Base-by-base conservation (phyloP, 768 basidiomycete genomes). In the Gloeopeniophorella convolvens region DNA sequence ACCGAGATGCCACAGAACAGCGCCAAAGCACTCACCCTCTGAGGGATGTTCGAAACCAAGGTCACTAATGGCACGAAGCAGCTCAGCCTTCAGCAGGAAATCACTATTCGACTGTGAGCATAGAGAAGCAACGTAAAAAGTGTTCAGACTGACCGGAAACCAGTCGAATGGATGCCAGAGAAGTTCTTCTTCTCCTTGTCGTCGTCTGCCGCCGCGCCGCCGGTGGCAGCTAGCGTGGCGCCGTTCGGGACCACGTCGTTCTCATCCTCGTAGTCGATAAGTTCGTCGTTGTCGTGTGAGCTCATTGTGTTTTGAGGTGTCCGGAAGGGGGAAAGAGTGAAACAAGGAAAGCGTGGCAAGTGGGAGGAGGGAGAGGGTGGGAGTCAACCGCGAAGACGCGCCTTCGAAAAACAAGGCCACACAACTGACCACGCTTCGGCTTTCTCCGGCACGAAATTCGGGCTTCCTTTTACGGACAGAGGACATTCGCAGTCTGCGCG, bases 11-110 rank as follows among this genome's bases (percentile, higher is more conserved):
- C 37, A 20, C 32, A n/a, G 18, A 11, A 33, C 21, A 24, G 7
- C 5, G 42, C 7, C 5, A 42, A 5, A 23, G 8, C 46, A 53
- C 72, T 49, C 60, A 96, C 96, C 96, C 79, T 99, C 96, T 43
- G 95, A 98, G 47, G 96, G 96, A 72, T 99, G 96, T 70, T 99
- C 96, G 64, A 99, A 99, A 67, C 96, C 96, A n/a, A 99, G 75
- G 64, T 99, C 96, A 69, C 90, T 93, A 67, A 99, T 99, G 42
- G 96, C 94, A 51, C 96, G 86, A 61, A 98, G 78, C 54, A 99
- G 69, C 66, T 98, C 96, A 32, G 96, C 91, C 72, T 98, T 99
- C 69, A 98, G 74, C 66, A 99, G 74, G 76, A 99, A 99, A 68
- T 99, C 96, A 68, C 93, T 96, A 54, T 56, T 45, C 36, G 36